These are phyloP conservation scores for Aspergillus sp. DNA, from an alignment of 2,329 filamentous ascomycete genomes.

Conservation along the genomic window DNA sequence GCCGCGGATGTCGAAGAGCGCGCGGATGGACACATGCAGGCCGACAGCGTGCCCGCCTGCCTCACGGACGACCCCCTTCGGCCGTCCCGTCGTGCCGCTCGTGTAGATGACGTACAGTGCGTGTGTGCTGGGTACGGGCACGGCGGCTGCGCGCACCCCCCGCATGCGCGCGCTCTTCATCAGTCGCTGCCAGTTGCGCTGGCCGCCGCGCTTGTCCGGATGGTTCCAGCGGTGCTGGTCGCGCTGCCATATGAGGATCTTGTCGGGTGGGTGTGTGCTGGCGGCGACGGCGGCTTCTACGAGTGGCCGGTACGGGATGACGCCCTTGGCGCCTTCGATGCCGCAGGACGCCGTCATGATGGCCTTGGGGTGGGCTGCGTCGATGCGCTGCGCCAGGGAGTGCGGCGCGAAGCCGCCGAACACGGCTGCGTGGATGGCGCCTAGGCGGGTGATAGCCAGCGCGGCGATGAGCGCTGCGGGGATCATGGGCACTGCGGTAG, in stretches of 20 bases:
- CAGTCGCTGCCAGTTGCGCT: conserved; percentile 76
- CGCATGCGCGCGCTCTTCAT: conserved; percentile 68
- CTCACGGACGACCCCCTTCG: conserved; percentile 80
- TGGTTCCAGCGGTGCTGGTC: conserved; percentile 72
- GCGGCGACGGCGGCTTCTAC: conserved; percentile 69
- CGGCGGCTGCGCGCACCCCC: conserved; percentile 67
- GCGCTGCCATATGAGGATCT: conserved; percentile 80
- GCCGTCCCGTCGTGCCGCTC: conserved; percentile 73
- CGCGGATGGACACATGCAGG: conserved; percentile 75
- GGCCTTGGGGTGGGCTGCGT: conserved; percentile 70
- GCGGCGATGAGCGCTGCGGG: conserved; percentile 84
- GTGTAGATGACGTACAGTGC: conserved; percentile 90
- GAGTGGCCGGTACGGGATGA: conserved; percentile 72
- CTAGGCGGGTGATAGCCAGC: conserved; percentile 74
- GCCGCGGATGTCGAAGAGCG: conserved; percentile 77
- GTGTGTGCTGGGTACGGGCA: conserved; percentile 75
- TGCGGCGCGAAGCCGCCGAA: conserved; percentile 86
- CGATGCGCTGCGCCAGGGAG: conserved; percentile 83
- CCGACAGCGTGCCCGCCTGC: conserved; percentile 86
- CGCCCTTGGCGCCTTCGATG: conserved; percentile 80
- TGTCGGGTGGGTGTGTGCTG: conserved; percentile 67
- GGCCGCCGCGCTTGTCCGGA: conserved; percentile 62
- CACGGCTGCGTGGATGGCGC: conserved; percentile 86
- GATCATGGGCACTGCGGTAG: conserved; percentile 82
- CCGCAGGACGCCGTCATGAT: conserved; percentile 90